These are phyloP conservation scores for Colletotrichum neosansevieriae DNA, from an alignment of 2,329 filamentous ascomycete species.

Conservation along the genomic window DNA sequence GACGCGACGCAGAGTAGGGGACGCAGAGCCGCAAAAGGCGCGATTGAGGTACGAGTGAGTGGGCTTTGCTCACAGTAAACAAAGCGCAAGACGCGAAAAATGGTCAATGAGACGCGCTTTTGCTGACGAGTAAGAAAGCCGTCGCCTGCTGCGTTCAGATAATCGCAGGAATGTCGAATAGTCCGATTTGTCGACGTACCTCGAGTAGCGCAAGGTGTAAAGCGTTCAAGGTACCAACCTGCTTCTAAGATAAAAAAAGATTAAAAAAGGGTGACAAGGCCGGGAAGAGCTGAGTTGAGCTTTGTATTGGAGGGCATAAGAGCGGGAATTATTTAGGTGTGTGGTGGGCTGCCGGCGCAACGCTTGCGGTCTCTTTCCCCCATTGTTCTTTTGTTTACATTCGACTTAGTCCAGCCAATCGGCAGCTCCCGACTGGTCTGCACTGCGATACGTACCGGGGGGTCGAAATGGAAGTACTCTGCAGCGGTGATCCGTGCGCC, in stretches of 20 bases:
- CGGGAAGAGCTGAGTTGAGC: slow-evolving; percentile 3
- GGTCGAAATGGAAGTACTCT: not conserved
- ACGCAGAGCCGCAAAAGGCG: slow-evolving; percentile 1
- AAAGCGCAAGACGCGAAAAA: slow-evolving; percentile 7
- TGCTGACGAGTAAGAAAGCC: not conserved
- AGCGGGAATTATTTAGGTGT: slow-evolving; percentile 1
- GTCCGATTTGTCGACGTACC: slow-evolving; percentile 3
- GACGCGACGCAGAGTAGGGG: slow-evolving; percentile 13
- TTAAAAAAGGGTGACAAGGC: not conserved
- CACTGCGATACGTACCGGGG: too few relatives aligned
- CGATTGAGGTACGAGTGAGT: not conserved
- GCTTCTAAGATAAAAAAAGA: not conserved
- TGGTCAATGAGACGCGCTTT: not conserved
- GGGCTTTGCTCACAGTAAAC: slow-evolving; percentile 1
- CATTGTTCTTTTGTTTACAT: slow-evolving; percentile 36
- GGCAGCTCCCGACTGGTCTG: slow-evolving; percentile 26
- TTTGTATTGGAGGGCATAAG: slow-evolving; percentile 9
- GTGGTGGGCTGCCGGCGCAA: slow-evolving; percentile 16
- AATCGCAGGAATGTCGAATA: not conserved
- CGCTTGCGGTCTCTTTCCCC: slow-evolving; percentile 5
- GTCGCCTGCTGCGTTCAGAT: too few relatives aligned
- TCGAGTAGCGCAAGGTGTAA: not conserved
- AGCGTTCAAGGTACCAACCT: slow-evolving; percentile 30
- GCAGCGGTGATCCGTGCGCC: slow-evolving; percentile 9
- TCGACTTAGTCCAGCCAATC: slow-evolving; percentile 15